phyloP scores from a whole-genome alignment of 75 land plant species.

The Cryptomeria japonica region DNA sequence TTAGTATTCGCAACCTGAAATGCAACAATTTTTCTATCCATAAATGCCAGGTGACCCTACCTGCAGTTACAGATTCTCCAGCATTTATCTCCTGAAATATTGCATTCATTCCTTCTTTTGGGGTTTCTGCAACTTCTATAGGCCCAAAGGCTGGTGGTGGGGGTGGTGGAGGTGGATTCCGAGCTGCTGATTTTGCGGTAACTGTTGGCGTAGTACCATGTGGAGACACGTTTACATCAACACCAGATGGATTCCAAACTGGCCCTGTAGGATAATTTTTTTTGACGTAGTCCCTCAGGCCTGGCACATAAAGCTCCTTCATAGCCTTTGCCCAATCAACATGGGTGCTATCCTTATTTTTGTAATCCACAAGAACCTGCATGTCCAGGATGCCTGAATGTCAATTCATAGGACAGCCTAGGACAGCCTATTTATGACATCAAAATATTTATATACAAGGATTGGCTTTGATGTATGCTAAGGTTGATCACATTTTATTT shows the following conservation, averaged over 20 bases:
- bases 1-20: slow-evolving; percentile 1
- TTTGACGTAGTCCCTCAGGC: slow-evolving; percentile 90
- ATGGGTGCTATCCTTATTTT: slow-evolving; percentile 80
- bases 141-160: slow-evolving; percentile 61
- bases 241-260: slow-evolving; percentile 80
- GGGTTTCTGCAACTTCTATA: slow-evolving; percentile 42
- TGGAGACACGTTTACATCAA: slow-evolving; percentile 13
- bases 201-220: slow-evolving; percentile 18
- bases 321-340: slow-evolving; percentile 96
- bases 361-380: slow-evolving; percentile 90
- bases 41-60: slow-evolving; percentile 24
- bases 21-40: background rate
- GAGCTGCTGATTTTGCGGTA: slow-evolving; percentile 29
- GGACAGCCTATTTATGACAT: background rate
- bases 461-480: too few species aligned
- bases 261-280: slow-evolving; percentile 79
- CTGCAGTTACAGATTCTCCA: slow-evolving; percentile 79
- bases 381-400: background rate
- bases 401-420: background rate
- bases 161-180: slow-evolving; percentile 71
- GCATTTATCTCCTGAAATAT: slow-evolving; percentile 87
- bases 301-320: slow-evolving; percentile 90
- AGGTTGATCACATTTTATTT: too few species aligned
- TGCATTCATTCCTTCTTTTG: slow-evolving; percentile 83
- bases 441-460: background rate